These are phyloP conservation scores for Citeromyces siamensis DNA, from an alignment of 1,139 yeast genomes.

Conservation along the genomic window DNA sequence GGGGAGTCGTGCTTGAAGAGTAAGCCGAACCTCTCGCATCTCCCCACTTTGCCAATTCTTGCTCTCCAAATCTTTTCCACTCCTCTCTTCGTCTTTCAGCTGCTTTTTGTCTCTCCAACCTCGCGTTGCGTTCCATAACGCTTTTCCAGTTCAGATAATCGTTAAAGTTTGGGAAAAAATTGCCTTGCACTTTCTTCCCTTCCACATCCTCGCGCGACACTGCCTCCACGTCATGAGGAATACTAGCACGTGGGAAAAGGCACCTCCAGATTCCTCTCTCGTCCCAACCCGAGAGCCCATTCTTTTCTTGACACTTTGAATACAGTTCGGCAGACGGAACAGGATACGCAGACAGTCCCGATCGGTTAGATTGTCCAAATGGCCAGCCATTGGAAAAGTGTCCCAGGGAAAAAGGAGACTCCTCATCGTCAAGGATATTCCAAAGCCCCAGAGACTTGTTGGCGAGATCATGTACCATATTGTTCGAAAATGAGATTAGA, in stretches of 20 bases:
- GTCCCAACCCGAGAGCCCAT: constrained; percentile 75
- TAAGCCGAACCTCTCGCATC: constrained; percentile 23
- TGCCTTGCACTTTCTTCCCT: constrained; percentile 22
- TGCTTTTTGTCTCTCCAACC: constrained; percentile 12
- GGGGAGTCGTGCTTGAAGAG: constrained; percentile 30
- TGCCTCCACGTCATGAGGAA: constrained; percentile 22
- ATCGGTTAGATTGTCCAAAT: constrained; percentile 8
- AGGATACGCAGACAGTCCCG: constrained; percentile 43
- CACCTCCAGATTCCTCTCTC: constrained; percentile 79
- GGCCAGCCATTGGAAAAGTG: background rate
- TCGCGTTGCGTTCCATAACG: constrained; percentile 30
- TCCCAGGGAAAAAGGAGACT: background rate
- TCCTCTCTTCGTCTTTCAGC: constrained; percentile 10
- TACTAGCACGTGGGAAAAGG: constrained; percentile 51
- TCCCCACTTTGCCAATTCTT: constrained; percentile 19
- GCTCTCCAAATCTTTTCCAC: constrained; percentile 13
- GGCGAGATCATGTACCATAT: constrained; percentile 5
- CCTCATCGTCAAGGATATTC: constrained; percentile 3
- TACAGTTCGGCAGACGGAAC: constrained; percentile 53
- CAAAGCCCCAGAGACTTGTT: constrained; percentile 6
- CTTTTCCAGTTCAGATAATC: constrained; percentile 59
- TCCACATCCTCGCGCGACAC: constrained; percentile 41
- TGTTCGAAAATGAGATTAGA: constrained; percentile 5
- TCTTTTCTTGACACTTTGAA: constrained; percentile 44
- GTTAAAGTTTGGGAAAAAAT: constrained; percentile 49